phyloP scores from a whole-genome alignment of 2,329 filamentous ascomycete species.

The Penicillium vulpinum region DNA sequence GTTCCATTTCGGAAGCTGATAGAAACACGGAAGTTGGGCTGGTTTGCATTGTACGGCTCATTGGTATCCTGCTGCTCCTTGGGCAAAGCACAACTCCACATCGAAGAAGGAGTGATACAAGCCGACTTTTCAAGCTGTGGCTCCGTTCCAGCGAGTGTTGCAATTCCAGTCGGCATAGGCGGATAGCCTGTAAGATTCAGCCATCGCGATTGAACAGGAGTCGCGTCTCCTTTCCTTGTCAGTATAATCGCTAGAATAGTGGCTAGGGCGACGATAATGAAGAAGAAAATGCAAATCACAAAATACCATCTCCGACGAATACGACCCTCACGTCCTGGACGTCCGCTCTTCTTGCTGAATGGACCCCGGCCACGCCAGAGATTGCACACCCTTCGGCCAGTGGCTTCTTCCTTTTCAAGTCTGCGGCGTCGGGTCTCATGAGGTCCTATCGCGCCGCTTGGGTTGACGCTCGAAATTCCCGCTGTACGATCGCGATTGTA shows the following conservation, averaged over 20 bases:
- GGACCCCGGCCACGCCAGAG: conserved; percentile 67
- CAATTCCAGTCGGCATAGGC: conserved; percentile 78
- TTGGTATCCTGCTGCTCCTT: conserved; percentile 71
- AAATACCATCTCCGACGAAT: conserved; percentile 63
- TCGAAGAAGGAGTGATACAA: conserved; percentile 69
- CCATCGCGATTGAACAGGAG: conserved; percentile 60
- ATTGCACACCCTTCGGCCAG: conserved; percentile 58
- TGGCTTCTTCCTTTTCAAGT: conserved; percentile 66
- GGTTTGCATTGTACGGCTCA: conserved; percentile 62
- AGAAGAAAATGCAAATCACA: conserved; percentile 51
- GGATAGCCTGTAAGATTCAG: conserved; percentile 84
- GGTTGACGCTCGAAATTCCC: conserved; percentile 24
- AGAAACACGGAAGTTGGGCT: conserved; percentile 78
- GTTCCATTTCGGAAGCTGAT: conserved; percentile 63
- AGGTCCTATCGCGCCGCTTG: conserved; percentile 31
- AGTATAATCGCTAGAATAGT: conserved; percentile 61
- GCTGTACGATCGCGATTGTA: conserved; percentile 22
- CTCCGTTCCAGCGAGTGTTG: conserved; percentile 74
- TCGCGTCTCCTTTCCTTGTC: conserved; percentile 46
- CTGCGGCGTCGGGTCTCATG: conserved; percentile 55
- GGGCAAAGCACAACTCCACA: conserved; percentile 86
- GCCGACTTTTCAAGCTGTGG: conserved; percentile 63
- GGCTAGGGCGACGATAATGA: conserved; percentile 58
- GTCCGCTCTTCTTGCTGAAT: conserved; percentile 62
- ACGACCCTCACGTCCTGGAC: conserved; percentile 63